Evolutionary conservation across 1,284 basidiomycete species (phyloP), one percentile per base, ranked within the genome.

Genomic region (Pholiota adiposa): DNA sequence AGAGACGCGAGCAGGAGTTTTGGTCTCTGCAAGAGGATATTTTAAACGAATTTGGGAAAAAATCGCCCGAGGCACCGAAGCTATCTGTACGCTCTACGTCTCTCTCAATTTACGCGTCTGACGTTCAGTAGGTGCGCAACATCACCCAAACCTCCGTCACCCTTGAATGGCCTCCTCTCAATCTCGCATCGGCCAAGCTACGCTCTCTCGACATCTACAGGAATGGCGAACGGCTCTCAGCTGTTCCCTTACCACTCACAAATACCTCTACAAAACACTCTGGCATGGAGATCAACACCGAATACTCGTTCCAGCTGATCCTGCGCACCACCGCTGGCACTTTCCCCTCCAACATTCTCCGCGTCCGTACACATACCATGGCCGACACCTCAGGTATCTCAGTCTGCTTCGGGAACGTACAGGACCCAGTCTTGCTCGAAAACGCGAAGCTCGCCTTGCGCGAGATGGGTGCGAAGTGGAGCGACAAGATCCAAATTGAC

Each of bases 111-210:
- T 29, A 1, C 16, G 19, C 25, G 51, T 51, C 18, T 33, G 34
- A 23, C n/a, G 19, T 38, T 25, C 27, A 56, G 27, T 56, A 93
- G 86, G 82, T 97, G n/a, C 86, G 94, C 43, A 95, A 97, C 68
- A 87, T 94, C 44, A 97, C 96, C 1, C 96, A 98, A 81, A 98
- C 96, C 1, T 96, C 92, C 6, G 93, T 96, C 2, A 94, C 93
- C 0, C 83, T 97, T 11, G 94, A 97, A 79, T 98, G 96, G 96
- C 90, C 92, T 2, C 72, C 84, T 18, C 77, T 98, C n/a, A 77
- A 93, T 61, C 84, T 97, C 14, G 96, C 94, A 0, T 92, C 88
- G 1, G 87, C 94, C 5, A 90, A 90, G 68, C 79, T 97, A 21
- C 86, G 95, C 56, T 92, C 90, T 0, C 81, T 98, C 27, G 94